phyloP scores from a whole-genome alignment of 495 filamentous ascomycete genomes.

The Penicillium turbatum region DNA sequence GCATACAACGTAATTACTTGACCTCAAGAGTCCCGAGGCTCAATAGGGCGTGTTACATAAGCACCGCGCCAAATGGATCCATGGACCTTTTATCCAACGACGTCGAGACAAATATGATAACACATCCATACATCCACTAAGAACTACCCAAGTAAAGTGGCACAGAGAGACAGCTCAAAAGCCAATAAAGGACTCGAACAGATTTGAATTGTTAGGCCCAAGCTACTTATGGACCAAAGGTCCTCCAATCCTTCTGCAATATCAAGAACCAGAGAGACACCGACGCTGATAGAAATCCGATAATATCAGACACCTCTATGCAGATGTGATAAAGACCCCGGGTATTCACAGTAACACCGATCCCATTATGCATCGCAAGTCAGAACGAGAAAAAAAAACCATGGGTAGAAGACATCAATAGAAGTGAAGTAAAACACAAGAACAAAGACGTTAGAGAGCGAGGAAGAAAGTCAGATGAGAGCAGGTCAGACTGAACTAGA shows the following conservation, averaged over 20 bases:
- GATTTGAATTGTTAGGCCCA: background rate
- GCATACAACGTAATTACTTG: no score
- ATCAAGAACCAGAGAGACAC: background rate
- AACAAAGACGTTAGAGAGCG: background rate
- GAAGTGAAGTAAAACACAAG: background rate
- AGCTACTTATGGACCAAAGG: background rate
- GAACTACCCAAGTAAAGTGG: no score
- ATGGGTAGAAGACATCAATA: background rate
- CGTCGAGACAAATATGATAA: no score
- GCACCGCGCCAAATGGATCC: no score
- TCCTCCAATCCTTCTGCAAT: background rate
- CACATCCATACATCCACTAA: no score
- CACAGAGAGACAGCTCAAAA: no score
- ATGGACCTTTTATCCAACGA: no score
- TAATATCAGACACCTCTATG: constrained; percentile 3
- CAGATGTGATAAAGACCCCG: constrained; percentile 3
- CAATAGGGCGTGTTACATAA: no score
- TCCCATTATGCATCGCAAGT: constrained; percentile 4
- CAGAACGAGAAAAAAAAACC: background rate
- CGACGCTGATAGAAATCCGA: background rate
- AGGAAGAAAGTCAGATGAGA: background rate
- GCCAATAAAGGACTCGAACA: background rate
- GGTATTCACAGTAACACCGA: constrained; percentile 12
- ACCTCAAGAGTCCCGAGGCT: no score
- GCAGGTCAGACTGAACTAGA: background rate